Evolutionary conservation across 2,329 filamentous ascomycete genomes (phyloP).

Genomic region (Diaporthe amygdali): DNA sequence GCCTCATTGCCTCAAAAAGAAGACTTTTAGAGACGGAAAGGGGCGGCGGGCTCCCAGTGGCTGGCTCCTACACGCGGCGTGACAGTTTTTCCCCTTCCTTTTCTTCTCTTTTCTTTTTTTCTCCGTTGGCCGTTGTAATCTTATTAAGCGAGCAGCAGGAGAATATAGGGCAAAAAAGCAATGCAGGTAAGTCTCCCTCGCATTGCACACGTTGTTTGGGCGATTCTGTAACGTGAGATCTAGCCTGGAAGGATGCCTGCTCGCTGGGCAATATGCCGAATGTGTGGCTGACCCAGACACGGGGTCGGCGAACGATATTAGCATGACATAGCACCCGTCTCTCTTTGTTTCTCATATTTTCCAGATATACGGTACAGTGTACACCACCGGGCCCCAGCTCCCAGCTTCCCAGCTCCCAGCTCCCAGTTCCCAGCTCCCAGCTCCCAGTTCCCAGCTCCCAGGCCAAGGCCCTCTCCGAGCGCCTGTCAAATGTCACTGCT

Average conservation of each 20-base stretch:
- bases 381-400: neutral
- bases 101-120: too few relatives aligned
- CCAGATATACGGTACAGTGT: neutral
- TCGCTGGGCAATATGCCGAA: constrained; percentile 1
- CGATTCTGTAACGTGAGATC: constrained; percentile 11
- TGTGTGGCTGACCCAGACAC: neutral
- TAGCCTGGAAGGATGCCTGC: neutral
- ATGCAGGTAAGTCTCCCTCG: neutral
- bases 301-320: neutral
- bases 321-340: neutral
- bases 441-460: neutral
- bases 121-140: neutral
- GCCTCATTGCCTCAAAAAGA: constrained; percentile 2
- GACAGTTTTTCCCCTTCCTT: too few relatives aligned
- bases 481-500: constrained; percentile 10
- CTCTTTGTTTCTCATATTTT: neutral
- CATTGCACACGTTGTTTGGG: constrained; percentile 7
- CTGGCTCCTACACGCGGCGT: neutral
- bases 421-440: too few relatives aligned
- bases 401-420: too few relatives aligned
- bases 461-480: constrained; percentile 8
- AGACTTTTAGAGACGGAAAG: neutral
- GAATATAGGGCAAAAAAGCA: neutral
- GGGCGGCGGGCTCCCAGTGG: neutral
- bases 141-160: neutral